Evolutionary conservation across 345 rosid genomes (phyloP).

Genomic region (Eucalyptus leucophloia): DNA sequence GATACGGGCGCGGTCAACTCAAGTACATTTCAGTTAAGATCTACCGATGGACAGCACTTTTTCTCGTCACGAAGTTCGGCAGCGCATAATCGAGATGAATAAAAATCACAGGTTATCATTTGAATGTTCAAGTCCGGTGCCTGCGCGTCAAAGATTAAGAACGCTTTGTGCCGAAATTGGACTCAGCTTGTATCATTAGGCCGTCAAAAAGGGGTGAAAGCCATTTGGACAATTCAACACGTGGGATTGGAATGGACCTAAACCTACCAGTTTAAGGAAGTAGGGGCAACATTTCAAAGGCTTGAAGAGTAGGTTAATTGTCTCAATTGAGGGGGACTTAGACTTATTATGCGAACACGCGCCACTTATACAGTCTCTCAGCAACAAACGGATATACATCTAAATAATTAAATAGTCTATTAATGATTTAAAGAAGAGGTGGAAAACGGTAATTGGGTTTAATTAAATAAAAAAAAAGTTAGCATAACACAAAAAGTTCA

Average conservation of each 20-base stretch:
- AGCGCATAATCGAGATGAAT: neutral
- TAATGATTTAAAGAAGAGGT: neutral
- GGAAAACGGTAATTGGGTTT: neutral
- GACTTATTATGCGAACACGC: neutral
- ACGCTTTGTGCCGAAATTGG: neutral
- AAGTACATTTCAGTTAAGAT: too few species aligned
- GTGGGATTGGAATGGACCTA: neutral
- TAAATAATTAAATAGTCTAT: neutral
- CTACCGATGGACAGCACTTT: too few species aligned
- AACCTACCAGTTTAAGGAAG: neutral
- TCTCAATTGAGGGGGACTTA: neutral
- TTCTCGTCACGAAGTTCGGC: neutral
- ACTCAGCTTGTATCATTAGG: neutral
- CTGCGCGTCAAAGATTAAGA: neutral
- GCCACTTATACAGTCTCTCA: neutral
- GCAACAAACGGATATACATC: neutral
- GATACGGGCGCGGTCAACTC: neutral
- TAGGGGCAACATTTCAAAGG: neutral
- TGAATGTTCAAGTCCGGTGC: neutral
- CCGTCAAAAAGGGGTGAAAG: neutral
- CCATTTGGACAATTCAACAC: neutral
- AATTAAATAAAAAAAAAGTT: too few species aligned
- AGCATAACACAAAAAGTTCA: neutral
- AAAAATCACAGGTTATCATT: neutral
- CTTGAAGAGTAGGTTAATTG: neutral